These are phyloP conservation scores for Eleusine coracana DNA, from an alignment of 176 grass and related monocot genomes.

Conservation along the genomic window DNA sequence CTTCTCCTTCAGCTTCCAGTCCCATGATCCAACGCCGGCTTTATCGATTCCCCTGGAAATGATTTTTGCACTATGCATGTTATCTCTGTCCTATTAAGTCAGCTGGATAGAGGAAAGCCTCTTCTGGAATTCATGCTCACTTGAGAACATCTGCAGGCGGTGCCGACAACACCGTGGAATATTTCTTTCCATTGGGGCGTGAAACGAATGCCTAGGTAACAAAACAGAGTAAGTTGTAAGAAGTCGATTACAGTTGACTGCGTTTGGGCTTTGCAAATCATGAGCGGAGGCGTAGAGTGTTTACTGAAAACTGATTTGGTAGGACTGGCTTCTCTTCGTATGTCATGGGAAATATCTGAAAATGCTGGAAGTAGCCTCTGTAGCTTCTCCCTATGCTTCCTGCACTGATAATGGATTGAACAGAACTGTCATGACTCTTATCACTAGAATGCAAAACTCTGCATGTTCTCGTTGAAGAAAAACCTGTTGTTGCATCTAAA, in stretches of 20 bases:
- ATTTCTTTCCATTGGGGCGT: conserved; percentile 62
- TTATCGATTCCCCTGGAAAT: conserved; percentile 61
- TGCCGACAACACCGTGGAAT: conserved; percentile 70
- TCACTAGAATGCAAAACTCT: background rate
- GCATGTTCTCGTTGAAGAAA: too few relatives aligned
- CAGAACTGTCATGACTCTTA: background rate
- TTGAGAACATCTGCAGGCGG: conserved; percentile 54
- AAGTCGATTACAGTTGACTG: conserved; percentile 5
- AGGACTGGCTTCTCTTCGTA: conserved; percentile 75
- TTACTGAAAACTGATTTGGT: conserved; percentile 96
- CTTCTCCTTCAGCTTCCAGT: conserved; percentile 84
- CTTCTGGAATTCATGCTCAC: conserved; percentile 33
- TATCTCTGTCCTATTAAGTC: background rate
- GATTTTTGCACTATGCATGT: conserved; percentile 17
- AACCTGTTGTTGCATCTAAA: too few relatives aligned
- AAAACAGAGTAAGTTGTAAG: background rate
- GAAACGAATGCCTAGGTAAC: conserved; percentile 70
- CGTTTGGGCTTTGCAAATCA: background rate
- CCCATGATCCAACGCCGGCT: conserved; percentile 75
- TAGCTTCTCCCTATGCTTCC: conserved; percentile 97
- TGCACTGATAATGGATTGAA: conserved; percentile 48
- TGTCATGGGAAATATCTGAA: conserved; percentile 77
- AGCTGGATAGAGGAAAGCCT: background rate
- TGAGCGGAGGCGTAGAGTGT: conserved; percentile 2
- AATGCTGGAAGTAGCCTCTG: conserved; percentile 92